Conservation (phyloP, 1,284 basidiomycete genomes). For the Garcileccinum viscosum region DNA sequence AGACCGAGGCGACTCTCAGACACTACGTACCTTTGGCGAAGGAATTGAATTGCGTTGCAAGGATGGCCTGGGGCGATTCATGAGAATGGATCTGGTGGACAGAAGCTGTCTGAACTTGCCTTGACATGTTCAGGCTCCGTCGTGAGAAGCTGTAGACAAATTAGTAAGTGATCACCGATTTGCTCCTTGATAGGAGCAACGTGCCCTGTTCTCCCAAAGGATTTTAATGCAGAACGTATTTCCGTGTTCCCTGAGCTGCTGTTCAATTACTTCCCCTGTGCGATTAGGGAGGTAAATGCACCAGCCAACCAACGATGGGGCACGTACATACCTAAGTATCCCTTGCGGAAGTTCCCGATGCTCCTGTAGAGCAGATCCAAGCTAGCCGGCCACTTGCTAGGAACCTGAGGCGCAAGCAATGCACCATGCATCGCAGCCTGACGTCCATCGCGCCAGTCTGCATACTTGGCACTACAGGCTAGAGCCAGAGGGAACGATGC, state of each 20-base stretch:
- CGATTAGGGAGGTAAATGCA: slow-evolving; percentile 1
- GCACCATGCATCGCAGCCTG: slow-evolving; percentile 42
- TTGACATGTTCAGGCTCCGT: slow-evolving; percentile 51
- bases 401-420: slow-evolving; percentile 36
- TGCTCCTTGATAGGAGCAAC: slow-evolving; percentile 10
- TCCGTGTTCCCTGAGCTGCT: slow-evolving; percentile 29
- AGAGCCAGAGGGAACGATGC: slow-evolving; percentile 37
- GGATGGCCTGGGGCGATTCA: slow-evolving; percentile 32
- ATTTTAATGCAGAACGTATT: slow-evolving; percentile 38
- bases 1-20: neutral
- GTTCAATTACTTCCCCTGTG: slow-evolving; percentile 39
- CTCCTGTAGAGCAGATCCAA: slow-evolving; percentile 36
- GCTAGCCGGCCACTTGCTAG: slow-evolving; percentile 40
- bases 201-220: slow-evolving; percentile 41
- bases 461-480: slow-evolving; percentile 23
- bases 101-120: slow-evolving; percentile 15
- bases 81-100: slow-evolving; percentile 5
- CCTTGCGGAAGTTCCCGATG: slow-evolving; percentile 32
- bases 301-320: neutral
- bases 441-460: slow-evolving; percentile 31
- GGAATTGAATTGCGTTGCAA: slow-evolving; percentile 47
- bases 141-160: slow-evolving; percentile 28
- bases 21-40: slow-evolving; percentile 48
- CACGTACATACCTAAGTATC: slow-evolving; percentile 42
- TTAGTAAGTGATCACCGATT: slow-evolving; percentile 1